A percentile compares a stretch with the other conserved stretches of the same genome.
These are phyloP conservation scores for Leccinum truebloodii DNA, from an alignment of 768 basidiomycete genomes.

Conservation along the genomic window DNA sequence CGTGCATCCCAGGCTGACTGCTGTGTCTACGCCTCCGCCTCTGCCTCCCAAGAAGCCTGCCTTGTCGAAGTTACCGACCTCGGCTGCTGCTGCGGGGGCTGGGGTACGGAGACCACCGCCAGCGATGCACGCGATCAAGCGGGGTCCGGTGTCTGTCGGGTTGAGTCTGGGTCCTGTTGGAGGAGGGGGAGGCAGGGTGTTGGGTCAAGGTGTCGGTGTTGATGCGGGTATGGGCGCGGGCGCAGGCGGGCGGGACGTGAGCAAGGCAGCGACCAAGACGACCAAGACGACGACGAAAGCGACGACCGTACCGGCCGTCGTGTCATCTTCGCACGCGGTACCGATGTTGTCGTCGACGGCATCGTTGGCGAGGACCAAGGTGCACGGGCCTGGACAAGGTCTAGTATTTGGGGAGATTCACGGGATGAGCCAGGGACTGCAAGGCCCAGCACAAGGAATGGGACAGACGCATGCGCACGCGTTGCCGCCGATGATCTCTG, in stretches of 20 bases:
- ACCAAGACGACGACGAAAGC: constrained; percentile 63
- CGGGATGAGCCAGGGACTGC: neutral
- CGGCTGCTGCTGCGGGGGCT: neutral
- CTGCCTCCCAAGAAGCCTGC: constrained; percentile 14
- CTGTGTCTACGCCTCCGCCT: neutral
- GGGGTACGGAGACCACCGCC: constrained; percentile 3
- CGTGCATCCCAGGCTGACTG: neutral
- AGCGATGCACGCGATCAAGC: constrained; percentile 10
- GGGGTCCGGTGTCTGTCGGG: constrained; percentile 3
- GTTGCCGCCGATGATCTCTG: constrained; percentile 38
- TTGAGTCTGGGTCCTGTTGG: neutral
- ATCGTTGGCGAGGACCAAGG: constrained; percentile 59
- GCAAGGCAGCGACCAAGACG: constrained; percentile 30
- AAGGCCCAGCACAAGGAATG: neutral
- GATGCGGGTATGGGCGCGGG: neutral
- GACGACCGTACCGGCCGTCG: constrained; percentile 63
- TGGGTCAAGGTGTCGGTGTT: constrained; percentile 14
- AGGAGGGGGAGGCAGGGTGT: constrained; percentile 2
- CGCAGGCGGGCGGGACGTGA: constrained; percentile 12
- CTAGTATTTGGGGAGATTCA: constrained; percentile 1
- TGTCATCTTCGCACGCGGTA: constrained; percentile 72
- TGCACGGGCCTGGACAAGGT: constrained; percentile 20
- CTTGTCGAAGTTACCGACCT: neutral
- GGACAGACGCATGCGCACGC: constrained; percentile 19
- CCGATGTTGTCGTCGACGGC: constrained; percentile 77